Evolutionary conservation across 768 basidiomycete species (phyloP).

Genomic region (Tricholoma terreum): DNA sequence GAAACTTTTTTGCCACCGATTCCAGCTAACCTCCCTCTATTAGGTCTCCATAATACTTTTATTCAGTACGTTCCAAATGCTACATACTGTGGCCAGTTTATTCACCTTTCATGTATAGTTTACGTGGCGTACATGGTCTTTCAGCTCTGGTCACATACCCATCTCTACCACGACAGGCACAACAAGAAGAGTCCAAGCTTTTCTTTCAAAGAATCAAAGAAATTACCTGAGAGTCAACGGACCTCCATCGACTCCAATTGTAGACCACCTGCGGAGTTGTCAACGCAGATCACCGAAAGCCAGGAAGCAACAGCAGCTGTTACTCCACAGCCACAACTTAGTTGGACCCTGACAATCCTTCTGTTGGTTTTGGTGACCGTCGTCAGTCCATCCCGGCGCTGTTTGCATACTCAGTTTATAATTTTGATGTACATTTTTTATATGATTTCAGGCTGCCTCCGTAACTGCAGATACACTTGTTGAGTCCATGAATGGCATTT

Average conservation of each 20-base stretch:
- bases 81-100: neutral
- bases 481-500: slow-evolving; percentile 78
- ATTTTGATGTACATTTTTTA: neutral
- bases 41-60: slow-evolving; percentile 76
- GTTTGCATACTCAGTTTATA: neutral
- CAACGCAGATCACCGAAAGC: neutral
- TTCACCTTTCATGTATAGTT: slow-evolving; percentile 38
- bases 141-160: slow-evolving; percentile 75
- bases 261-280: neutral
- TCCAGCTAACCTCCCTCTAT: neutral
- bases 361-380: slow-evolving; percentile 55
- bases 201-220: neutral
- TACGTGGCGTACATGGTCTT: slow-evolving; percentile 74
- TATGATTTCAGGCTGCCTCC: slow-evolving; percentile 43
- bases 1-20: neutral
- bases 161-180: slow-evolving; percentile 56
- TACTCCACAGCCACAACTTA: slow-evolving; percentile 49
- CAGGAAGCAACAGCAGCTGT: neutral
- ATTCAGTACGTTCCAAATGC: slow-evolving; percentile 47
- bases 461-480: slow-evolving; percentile 70
- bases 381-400: slow-evolving; percentile 20
- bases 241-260: neutral
- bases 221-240: neutral
- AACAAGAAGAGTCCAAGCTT: slow-evolving; percentile 36
- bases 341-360: slow-evolving; percentile 52